These are phyloP conservation scores for Conidiobolus incongruus DNA, from an alignment of 371 early-diverging fungal genomes.

Conservation along the genomic window DNA sequence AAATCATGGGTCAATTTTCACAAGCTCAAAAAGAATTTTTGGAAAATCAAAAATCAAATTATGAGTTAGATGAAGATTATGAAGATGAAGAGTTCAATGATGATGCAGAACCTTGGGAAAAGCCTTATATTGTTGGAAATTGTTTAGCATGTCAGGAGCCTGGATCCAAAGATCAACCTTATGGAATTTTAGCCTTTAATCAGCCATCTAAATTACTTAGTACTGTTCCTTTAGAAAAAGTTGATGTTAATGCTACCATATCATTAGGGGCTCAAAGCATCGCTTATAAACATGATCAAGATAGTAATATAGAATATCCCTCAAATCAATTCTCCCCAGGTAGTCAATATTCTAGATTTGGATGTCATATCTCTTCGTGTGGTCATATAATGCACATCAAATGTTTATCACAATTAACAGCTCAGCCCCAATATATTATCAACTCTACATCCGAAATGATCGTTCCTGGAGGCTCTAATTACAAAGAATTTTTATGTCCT, in stretches of 20 bases:
- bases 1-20: conserved; percentile 79
- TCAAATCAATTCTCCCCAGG: conserved; percentile 19
- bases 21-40: conserved; percentile 70
- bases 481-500: conserved; percentile 78
- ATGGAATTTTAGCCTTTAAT: conserved; percentile 64
- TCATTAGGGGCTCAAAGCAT: no score
- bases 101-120: conserved; percentile 10
- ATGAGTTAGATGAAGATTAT: conserved; percentile 17
- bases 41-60: conserved; percentile 41
- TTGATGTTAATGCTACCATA: conserved; percentile 20
- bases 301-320: background rate
- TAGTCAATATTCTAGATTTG: conserved; percentile 25
- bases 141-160: conserved; percentile 94
- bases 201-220: conserved; percentile 57
- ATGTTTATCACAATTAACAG: conserved; percentile 70
- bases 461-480: conserved; percentile 59
- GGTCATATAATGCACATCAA: conserved; percentile 87
- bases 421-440: conserved; percentile 55
- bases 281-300: no score
- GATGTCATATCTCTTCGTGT: conserved; percentile 65
- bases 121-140: conserved; percentile 51
- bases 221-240: conserved; percentile 28
- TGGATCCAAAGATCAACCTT: conserved; percentile 35
- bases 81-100: conserved; percentile 11
- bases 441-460: conserved; percentile 51